These are phyloP conservation scores for Zychaea mexicana DNA, from an alignment of 371 early-diverging fungal species.

Conservation along the genomic window DNA sequence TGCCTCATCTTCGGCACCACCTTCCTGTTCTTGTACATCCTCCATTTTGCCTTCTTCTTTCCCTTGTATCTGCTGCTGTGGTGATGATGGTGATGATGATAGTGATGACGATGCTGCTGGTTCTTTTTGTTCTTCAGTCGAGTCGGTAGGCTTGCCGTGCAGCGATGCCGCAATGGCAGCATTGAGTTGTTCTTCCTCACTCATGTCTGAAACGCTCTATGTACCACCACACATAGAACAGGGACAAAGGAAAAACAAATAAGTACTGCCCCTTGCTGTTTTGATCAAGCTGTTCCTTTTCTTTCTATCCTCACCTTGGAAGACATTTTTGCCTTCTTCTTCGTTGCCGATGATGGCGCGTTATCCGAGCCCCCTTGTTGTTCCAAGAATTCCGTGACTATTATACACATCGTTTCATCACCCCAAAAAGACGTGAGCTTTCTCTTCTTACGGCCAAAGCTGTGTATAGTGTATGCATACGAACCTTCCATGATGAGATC, in stretches of 20 bases:
- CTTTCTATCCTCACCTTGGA: slow-evolving; percentile 24
- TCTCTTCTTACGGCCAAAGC: not conserved
- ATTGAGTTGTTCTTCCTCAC: slow-evolving; percentile 89
- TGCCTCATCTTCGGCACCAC: slow-evolving; percentile 19
- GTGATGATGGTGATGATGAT: not conserved
- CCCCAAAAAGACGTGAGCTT: too few species aligned
- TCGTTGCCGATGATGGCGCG: slow-evolving; percentile 16
- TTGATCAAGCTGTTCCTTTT: not conserved
- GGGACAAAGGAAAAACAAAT: too few species aligned
- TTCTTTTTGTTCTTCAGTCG: slow-evolving; percentile 19
- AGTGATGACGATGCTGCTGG: not conserved
- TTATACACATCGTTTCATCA: slow-evolving; percentile 1
- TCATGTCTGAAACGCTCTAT: slow-evolving; percentile 66
- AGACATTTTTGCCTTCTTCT: slow-evolving; percentile 28
- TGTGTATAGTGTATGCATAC: not conserved
- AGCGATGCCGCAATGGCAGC: slow-evolving; percentile 81
- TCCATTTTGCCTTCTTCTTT: slow-evolving; percentile 8
- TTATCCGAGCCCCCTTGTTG: slow-evolving; percentile 28
- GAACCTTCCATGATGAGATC: slow-evolving; percentile 76
- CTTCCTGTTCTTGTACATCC: slow-evolving; percentile 15
- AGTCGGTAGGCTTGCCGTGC: slow-evolving; percentile 35
- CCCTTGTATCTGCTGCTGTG: not conserved
- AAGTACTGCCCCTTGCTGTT: not conserved
- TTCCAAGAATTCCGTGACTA: slow-evolving; percentile 54
- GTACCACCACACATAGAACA: too few species aligned